Percentiles rank a stretch among this genome's conserved stretches.
Conservation (phyloP, 768 basidiomycete genomes). For the Boletus pseudopeckii region DNA sequence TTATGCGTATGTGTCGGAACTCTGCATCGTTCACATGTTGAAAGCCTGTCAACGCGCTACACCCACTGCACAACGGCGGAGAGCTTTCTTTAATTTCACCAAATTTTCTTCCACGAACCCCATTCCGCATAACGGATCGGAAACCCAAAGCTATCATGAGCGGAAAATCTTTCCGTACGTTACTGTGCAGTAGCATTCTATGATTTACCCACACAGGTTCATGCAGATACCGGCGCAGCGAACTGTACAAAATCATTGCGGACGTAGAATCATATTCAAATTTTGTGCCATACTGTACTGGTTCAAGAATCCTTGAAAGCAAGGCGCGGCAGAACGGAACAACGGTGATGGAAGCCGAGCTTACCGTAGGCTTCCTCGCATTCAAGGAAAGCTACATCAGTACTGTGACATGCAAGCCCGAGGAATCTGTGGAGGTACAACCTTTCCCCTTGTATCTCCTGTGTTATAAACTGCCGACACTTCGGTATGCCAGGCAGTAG, state of each 20-base stretch:
- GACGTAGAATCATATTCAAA: slow-evolving; percentile 81
- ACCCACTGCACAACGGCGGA: slow-evolving; percentile 6
- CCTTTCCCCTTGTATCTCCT: slow-evolving; percentile 1
- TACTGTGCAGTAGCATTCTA: not conserved
- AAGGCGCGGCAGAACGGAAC: slow-evolving; percentile 29
- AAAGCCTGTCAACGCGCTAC: slow-evolving; percentile 9
- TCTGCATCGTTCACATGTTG: slow-evolving; percentile 17
- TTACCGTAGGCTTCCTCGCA: slow-evolving; percentile 84
- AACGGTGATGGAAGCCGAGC: slow-evolving; percentile 72
- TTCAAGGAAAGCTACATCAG: slow-evolving; percentile 88
- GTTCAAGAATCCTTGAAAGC: slow-evolving; percentile 56
- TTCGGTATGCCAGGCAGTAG: slow-evolving; percentile 52
- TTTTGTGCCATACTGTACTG: slow-evolving; percentile 88
- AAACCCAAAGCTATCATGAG: slow-evolving; percentile 71
- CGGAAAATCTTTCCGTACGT: slow-evolving; percentile 86
- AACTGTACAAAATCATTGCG: slow-evolving; percentile 84
- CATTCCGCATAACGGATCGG: slow-evolving; percentile 30
- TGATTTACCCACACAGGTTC: slow-evolving; percentile 11
- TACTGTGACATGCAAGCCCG: slow-evolving; percentile 75
- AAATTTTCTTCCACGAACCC: slow-evolving; percentile 45
- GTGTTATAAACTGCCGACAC: slow-evolving; percentile 3
- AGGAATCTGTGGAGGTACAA: slow-evolving; percentile 67
- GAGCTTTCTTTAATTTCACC: slow-evolving; percentile 50
- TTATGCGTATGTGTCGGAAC: not conserved
- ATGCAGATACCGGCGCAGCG: slow-evolving; percentile 66